These are phyloP conservation scores for Elaeagnus macrophylla DNA, from an alignment of 306 rosid genomes.

Conservation along the genomic window DNA sequence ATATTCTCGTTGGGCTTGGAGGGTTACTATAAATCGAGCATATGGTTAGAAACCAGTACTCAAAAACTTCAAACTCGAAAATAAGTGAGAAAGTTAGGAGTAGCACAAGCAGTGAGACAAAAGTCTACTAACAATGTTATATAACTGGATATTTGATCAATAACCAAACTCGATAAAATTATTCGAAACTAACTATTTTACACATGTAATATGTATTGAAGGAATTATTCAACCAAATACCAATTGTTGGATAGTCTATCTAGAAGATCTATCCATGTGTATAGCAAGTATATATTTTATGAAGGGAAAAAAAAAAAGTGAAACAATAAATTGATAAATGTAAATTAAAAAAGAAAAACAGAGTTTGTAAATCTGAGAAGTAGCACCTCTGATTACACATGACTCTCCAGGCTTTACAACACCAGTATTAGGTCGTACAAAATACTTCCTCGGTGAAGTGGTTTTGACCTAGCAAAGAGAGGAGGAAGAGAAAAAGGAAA, in stretches of 20 bases:
- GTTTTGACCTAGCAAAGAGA: conserved; percentile 94
- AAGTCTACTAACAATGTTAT: conserved; percentile 7
- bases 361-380: conserved; percentile 5
- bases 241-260: conserved; percentile 1
- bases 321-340: neutral
- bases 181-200: conserved; percentile 2
- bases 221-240: neutral
- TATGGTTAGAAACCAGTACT: conserved; percentile 13
- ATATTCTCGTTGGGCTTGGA: conserved; percentile 81
- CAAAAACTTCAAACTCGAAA: neutral
- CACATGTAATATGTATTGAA: neutral
- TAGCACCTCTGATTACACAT: conserved; percentile 75
- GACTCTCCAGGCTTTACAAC: conserved; percentile 79
- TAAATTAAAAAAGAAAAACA: neutral
- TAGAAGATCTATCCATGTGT: neutral
- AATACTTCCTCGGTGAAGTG: conserved; percentile 94
- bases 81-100: conserved; percentile 6
- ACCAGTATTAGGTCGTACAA: conserved; percentile 92
- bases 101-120: conserved; percentile 10
- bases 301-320: neutral
- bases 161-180: neutral
- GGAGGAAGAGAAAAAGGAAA: conserved; percentile 1
- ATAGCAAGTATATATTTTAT: neutral
- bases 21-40: conserved; percentile 65
- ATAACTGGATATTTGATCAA: conserved; percentile 5